Evolutionary conservation across 2,329 filamentous ascomycete genomes (phyloP).

Genomic region (Calonectria henricotiae): DNA sequence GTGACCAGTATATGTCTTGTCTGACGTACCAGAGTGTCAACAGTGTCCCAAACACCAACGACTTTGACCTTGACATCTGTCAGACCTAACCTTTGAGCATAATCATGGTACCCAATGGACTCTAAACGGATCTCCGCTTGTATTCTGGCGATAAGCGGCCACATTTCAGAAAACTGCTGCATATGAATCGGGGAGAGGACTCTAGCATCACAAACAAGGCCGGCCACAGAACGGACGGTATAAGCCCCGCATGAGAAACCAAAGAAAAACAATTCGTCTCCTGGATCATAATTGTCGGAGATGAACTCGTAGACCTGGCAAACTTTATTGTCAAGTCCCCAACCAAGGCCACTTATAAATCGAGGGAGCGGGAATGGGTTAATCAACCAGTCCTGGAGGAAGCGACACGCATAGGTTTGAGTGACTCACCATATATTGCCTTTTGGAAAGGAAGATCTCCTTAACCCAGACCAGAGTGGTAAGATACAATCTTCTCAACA

Average conservation of each 20-base stretch:
- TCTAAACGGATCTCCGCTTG: background rate
- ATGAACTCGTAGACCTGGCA: conserved; percentile 12
- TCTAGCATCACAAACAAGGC: conserved; percentile 3
- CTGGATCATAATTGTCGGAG: background rate
- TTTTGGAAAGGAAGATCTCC: conserved; percentile 16
- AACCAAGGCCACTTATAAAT: background rate
- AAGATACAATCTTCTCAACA: background rate
- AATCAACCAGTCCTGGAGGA: background rate
- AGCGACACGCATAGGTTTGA: too few relatives aligned
- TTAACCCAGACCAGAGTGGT: background rate
- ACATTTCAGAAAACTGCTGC: background rate
- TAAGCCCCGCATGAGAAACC: background rate
- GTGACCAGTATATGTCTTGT: background rate
- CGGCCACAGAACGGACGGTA: background rate
- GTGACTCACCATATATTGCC: background rate
- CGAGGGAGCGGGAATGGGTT: background rate
- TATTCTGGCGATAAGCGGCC: conserved; percentile 6
- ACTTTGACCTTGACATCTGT: conserved; percentile 7
- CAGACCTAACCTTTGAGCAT: background rate
- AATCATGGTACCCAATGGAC: background rate
- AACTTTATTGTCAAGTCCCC: conserved; percentile 11
- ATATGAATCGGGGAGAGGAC: background rate
- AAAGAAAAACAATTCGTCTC: conserved; percentile 12
- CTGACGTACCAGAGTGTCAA: background rate
- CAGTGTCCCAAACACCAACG: conserved; percentile 8